Conservation (phyloP, 129 eudicot species). For the Lactuca saligna region DNA sequence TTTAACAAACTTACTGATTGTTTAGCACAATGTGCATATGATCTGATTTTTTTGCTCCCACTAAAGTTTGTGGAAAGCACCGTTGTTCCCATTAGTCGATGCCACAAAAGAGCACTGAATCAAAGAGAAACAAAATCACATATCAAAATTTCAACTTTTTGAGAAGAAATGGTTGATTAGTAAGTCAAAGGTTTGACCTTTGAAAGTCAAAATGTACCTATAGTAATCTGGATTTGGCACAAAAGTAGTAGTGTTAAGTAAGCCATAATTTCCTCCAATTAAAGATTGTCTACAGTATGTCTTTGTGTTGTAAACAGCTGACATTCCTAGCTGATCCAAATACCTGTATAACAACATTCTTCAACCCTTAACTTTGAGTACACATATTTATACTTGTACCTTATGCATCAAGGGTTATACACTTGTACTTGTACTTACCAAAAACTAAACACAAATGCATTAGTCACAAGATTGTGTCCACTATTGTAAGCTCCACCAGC, state of each 20-base stretch:
- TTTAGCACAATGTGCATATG: conserved; percentile 84
- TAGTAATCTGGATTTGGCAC: conserved; percentile 86
- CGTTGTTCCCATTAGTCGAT: conserved; percentile 66
- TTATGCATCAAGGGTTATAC: neutral
- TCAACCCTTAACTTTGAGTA: neutral
- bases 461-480: conserved; percentile 64
- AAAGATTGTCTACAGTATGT: conserved; percentile 81
- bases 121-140: neutral
- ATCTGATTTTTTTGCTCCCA: conserved; percentile 60
- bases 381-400: conserved; percentile 2
- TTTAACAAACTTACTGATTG: conserved; percentile 53
- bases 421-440: conserved; percentile 63
- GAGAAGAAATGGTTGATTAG: conserved; percentile 5
- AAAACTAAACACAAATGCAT: conserved; percentile 73
- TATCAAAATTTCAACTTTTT: neutral
- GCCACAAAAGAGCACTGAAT: conserved; percentile 92
- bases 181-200: conserved; percentile 14
- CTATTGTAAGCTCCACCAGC: conserved; percentile 89
- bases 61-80: conserved; percentile 58
- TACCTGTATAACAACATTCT: conserved; percentile 58
- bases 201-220: conserved; percentile 42
- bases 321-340: conserved; percentile 81
- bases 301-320: conserved; percentile 60
- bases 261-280: conserved; percentile 92
- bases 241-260: conserved; percentile 71